phyloP scores from a whole-genome alignment of 148 eudicot species.

The Nyssa sinensis region DNA sequence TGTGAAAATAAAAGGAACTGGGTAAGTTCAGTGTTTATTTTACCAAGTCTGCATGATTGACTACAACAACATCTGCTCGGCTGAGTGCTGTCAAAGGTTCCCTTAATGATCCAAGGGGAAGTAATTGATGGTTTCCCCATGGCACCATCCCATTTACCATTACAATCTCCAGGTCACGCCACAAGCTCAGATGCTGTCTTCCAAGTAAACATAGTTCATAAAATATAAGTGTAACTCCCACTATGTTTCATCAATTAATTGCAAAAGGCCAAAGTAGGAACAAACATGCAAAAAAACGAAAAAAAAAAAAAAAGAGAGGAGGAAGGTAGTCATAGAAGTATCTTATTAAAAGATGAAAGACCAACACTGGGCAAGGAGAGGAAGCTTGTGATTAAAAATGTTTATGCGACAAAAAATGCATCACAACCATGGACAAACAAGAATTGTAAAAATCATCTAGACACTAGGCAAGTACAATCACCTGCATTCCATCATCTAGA shows the following conservation, averaged over 20 bases:
- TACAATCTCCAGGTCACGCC: constrained; percentile 82
- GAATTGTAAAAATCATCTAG: too few species aligned
- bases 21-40: neutral
- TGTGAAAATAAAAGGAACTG: neutral
- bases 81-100: constrained; percentile 76
- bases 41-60: constrained; percentile 97
- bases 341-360: neutral
- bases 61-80: constrained; percentile 76
- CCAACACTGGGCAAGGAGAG: neutral
- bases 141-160: constrained; percentile 90
- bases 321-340: too few species aligned
- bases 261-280: too few species aligned
- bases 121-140: constrained; percentile 69
- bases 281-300: neutral
- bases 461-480: constrained; percentile 24
- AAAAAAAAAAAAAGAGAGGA: neutral
- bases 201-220: constrained; percentile 19
- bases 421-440: neutral
- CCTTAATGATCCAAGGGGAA: constrained; percentile 89
- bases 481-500: constrained; percentile 99
- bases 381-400: neutral
- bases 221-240: neutral
- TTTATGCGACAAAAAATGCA: constrained; percentile 6
- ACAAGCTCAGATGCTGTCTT: constrained; percentile 80
- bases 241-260: neutral